Base-by-base conservation (phyloP, 148 eudicot genomes). In the Rhododendron williamsianum region DNA sequence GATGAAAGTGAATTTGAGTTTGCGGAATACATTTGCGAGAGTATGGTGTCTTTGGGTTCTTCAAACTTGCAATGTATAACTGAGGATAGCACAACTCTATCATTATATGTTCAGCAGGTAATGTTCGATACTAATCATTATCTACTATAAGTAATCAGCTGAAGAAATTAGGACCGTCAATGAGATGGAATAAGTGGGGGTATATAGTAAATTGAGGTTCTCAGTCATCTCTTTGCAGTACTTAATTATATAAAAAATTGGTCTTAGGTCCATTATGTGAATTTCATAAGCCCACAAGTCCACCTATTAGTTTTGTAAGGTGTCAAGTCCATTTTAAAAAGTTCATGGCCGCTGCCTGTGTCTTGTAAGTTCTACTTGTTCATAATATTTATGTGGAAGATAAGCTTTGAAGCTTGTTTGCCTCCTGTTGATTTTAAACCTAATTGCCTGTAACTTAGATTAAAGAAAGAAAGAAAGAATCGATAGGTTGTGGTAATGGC, bases 21-120 rank as follows among this genome's bases (percentile, higher is more conserved):
- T 89, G 94, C 93, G 21, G 99, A 94, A 86, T 88, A 90, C 76
- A 90, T 97, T 82, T 97, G 99, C 82, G 98, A 93, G 88, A 94
- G 99, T 86, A 92, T 97, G 96, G 96, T 92, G 82, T 90, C 94
- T 89, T 88, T 97, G 87, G 98, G 98, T 78, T 90, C 98, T 81
- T 87, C 91, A 41, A 95, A 97, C 91, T 89, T 97, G 93, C 93
- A 92, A 83, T 94, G 96, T 90, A 89, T 97, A 77, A 83, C 88
- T 49, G 89, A 84, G 58, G 98, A 97, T 89, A 84, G 82, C 77
- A 65, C 84, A 81, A 84, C 83, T 45, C 90, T 97, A 83, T 91
- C 94, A 87, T 83, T 85, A 85, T 95, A 92, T 87, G 92, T 97
- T 88, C 94, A 93, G 82, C 96, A 95, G 98, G 99, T 97, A 86